A percentile compares a stretch with the other conserved stretches of the same genome.
Conservation (phyloP, 2,329 filamentous ascomycete genomes). For the Aspergillus fumigatus region DNA sequence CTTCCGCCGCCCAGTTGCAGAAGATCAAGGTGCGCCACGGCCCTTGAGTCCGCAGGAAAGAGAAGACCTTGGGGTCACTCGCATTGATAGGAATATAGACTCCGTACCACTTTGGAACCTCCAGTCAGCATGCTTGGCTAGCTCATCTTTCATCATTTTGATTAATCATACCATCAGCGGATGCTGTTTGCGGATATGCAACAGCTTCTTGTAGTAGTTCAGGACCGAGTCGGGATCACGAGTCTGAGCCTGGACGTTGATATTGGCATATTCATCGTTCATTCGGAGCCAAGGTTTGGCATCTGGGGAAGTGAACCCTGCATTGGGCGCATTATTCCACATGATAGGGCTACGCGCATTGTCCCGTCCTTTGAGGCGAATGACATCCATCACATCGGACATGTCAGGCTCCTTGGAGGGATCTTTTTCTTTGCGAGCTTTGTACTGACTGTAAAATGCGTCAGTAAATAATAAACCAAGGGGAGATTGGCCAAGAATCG, state of each 20-base stretch:
- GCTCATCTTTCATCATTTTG: background rate
- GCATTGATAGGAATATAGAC: slow-evolving; percentile 14
- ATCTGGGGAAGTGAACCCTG: slow-evolving; percentile 53
- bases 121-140: background rate
- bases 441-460: slow-evolving; percentile 6
- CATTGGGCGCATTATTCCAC: slow-evolving; percentile 54
- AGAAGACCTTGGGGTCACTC: slow-evolving; percentile 9
- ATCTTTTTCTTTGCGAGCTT: slow-evolving; percentile 7
- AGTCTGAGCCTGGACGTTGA: slow-evolving; percentile 51
- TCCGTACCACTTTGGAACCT: slow-evolving; percentile 12
- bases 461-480: background rate
- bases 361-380: slow-evolving; percentile 43
- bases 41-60: slow-evolving; percentile 14
- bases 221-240: slow-evolving; percentile 44
- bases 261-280: slow-evolving; percentile 53
- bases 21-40: slow-evolving; percentile 11
- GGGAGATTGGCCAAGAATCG: slow-evolving; percentile 51
- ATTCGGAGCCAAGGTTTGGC: slow-evolving; percentile 60
- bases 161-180: slow-evolving; percentile 10
- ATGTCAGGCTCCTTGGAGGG: slow-evolving; percentile 12
- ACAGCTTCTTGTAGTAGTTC: slow-evolving; percentile 53
- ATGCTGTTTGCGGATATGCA: slow-evolving; percentile 52
- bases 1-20: slow-evolving; percentile 10
- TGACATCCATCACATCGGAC: slow-evolving; percentile 12
- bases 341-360: slow-evolving; percentile 64